Evolutionary conservation across 495 filamentous ascomycete genomes (phyloP), one percentile per base, ranked within the genome.

Genomic region (Podospora pseudoanserina): DNA sequence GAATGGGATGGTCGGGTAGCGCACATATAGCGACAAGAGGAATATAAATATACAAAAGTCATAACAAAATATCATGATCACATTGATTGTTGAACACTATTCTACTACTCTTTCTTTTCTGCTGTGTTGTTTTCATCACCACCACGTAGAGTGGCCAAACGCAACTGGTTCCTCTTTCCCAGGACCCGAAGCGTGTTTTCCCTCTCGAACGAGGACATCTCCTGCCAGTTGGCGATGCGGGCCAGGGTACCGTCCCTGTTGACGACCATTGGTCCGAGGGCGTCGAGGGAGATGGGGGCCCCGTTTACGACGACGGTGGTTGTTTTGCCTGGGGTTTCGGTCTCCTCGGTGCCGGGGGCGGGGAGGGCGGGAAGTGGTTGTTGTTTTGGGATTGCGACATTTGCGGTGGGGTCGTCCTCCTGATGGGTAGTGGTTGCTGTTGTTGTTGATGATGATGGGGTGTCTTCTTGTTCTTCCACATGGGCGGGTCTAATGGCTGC

Each of bases 211-310:
- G 85, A 87, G 15, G 83, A 79, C 89, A 91, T 90, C 71, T 87
- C 78, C 32, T 76, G 79, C 89, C 89, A 91, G 77, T 91, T 91
- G 66, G 82, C 72, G 68, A 91, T 88, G 20, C 87, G 85, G 70
- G 86, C 85, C 44, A 90, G 73, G 20, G 86, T 85, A 16, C 89
- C 89, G 76, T 91, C 88, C 53, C 80, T 73, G 71, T 88, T 88
- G n/a, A 91, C 86, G 1, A 91, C 87, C 76, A 90, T 83, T 3
- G 89, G 89, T 0, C 89, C 89, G 0, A 91, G 75, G 65, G 85
- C 81, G 73, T 89, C 86, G 0, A 90, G 76, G 18, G 79, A 81
- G 2, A 88, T 79, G 1, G 80, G 76, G 3, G 79, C 77, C 3
- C 79, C 80, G 72, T 84, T 84, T 5, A 81, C 80, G 59, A 82